These are phyloP conservation scores for Backusella parvicylindrica DNA, from an alignment of 192 early-diverging fungal species.

Conservation along the genomic window DNA sequence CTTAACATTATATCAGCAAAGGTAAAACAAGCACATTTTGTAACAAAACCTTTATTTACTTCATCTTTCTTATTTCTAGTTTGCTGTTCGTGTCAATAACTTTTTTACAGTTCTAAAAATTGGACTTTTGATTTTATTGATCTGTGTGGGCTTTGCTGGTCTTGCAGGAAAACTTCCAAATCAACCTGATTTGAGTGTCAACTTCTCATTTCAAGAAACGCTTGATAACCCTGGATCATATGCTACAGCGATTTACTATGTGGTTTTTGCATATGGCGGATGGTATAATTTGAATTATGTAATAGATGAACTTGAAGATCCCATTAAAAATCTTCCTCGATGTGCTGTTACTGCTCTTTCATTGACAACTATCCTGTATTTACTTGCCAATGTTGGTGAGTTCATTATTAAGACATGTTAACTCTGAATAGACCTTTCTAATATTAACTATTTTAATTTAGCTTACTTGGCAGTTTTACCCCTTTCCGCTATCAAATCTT, in stretches of 20 bases:
- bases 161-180: neutral
- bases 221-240: neutral
- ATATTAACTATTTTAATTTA: too few species aligned
- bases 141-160: neutral
- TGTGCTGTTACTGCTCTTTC: slow-evolving; percentile 49
- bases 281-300: slow-evolving; percentile 59
- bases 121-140: neutral
- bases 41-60: neutral
- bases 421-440: too few species aligned
- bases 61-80: neutral
- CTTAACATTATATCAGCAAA: neutral
- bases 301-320: slow-evolving; percentile 54
- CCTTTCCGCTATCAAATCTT: neutral
- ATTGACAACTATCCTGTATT: slow-evolving; percentile 49
- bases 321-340: slow-evolving; percentile 55
- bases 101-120: neutral
- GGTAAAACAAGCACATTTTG: neutral
- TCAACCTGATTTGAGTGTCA: neutral
- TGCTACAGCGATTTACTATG: slow-evolving; percentile 11
- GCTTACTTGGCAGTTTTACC: neutral
- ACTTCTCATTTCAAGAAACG: neutral
- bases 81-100: neutral
- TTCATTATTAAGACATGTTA: too few species aligned
- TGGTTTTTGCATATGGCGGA: slow-evolving; percentile 42
- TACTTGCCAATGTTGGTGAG: slow-evolving; percentile 11